phyloP scores from a whole-genome alignment of 1,284 basidiomycete species.

The Entoloma clypeatum region DNA sequence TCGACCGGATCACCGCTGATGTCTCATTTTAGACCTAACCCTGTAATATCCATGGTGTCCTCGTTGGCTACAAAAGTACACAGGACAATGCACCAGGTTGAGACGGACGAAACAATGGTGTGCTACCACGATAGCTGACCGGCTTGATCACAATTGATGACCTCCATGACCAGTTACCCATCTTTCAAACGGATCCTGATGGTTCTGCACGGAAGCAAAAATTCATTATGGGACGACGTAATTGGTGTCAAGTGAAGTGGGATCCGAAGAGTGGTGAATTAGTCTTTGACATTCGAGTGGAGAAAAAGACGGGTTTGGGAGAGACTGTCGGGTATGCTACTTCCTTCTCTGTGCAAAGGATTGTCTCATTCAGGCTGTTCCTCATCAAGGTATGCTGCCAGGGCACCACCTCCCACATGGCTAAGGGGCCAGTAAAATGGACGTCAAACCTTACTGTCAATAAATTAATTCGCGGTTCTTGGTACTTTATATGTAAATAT shows the following conservation, averaged over 20 bases:
- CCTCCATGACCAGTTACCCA: constrained; percentile 51
- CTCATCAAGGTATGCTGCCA: constrained; percentile 42
- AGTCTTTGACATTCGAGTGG: constrained; percentile 85
- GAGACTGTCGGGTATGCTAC: constrained; percentile 67
- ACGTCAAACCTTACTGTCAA: too few species aligned
- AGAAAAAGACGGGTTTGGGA: constrained; percentile 78
- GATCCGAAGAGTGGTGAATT: constrained; percentile 62
- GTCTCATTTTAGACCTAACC: constrained; percentile 48
- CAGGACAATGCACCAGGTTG: constrained; percentile 68
- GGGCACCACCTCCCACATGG: constrained; percentile 52
- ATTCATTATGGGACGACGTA: constrained; percentile 83
- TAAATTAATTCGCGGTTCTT: too few species aligned
- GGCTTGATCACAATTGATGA: neutral
- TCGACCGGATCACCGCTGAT: too few species aligned
- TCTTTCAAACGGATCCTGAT: constrained; percentile 79
- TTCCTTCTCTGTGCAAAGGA: constrained; percentile 1
- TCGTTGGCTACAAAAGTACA: constrained; percentile 81
- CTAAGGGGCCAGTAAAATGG: constrained; percentile 3
- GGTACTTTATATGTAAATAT: constrained; percentile 1
- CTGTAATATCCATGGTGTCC: constrained; percentile 79
- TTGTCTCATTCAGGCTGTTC: constrained; percentile 9
- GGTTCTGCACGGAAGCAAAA: constrained; percentile 69
- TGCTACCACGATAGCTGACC: constrained; percentile 8
- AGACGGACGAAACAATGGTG: constrained; percentile 87
- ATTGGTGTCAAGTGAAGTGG: constrained; percentile 83